Evolutionary conservation across 1,284 basidiomycete genomes (phyloP).

Genomic region (Cerrena zonata): DNA sequence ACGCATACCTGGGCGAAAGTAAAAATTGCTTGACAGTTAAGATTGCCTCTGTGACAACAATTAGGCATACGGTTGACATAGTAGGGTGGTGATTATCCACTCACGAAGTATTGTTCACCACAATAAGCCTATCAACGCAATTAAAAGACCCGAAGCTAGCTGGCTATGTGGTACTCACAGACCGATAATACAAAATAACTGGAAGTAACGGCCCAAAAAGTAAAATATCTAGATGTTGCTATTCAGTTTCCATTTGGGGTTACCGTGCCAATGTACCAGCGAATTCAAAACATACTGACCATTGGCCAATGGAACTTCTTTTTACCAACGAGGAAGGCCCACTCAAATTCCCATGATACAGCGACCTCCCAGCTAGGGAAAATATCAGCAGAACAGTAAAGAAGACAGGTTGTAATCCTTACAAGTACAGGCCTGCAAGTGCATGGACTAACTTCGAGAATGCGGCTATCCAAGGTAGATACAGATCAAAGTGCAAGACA

Average conservation of each 20-base stretch:
- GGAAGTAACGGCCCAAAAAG: conserved; percentile 59
- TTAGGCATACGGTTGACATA: neutral
- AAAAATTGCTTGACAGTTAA: conserved; percentile 58
- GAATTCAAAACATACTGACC: too few species aligned
- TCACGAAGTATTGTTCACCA: neutral
- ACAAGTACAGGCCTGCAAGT: conserved; percentile 59
- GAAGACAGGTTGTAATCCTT: too few species aligned
- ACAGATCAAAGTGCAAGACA: too few species aligned
- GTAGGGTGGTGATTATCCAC: neutral
- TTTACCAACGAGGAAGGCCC: conserved; percentile 50
- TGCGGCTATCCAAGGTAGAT: conserved; percentile 33
- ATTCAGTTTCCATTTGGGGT: too few species aligned
- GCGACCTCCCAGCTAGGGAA: conserved; percentile 31
- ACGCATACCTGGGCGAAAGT: conserved; percentile 50
- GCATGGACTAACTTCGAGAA: conserved; percentile 58
- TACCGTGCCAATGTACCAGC: too few species aligned
- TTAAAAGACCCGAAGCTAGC: conserved; percentile 32
- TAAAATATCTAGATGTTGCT: conserved; percentile 67
- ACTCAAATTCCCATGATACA: conserved; percentile 57
- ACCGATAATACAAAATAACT: conserved; percentile 57
- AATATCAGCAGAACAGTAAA: too few species aligned
- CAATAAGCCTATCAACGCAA: neutral
- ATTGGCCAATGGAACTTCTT: conserved; percentile 41
- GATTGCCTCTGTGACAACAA: conserved; percentile 30
- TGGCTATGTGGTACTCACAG: conserved; percentile 38